A percentile compares a stretch with the other conserved stretches of the same genome.
Conservation (phyloP, 2,329 filamentous ascomycete genomes). For the Orbilia oligospora region DNA sequence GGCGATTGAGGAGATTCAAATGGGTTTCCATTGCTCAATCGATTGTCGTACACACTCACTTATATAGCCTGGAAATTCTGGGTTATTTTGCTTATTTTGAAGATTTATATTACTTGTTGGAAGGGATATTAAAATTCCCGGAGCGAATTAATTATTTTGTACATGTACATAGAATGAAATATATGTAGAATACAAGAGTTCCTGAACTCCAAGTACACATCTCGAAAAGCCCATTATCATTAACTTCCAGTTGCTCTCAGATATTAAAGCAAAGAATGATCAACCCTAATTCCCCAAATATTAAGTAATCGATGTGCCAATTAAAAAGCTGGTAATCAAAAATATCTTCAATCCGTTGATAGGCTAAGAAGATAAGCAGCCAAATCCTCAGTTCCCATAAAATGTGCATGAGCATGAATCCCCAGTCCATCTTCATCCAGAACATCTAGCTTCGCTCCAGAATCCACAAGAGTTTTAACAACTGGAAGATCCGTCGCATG, state of each 20-base stretch:
- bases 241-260: not conserved
- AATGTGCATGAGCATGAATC: conserved; percentile 54
- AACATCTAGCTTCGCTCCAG: conserved; percentile 40
- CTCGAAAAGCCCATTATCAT: not conserved
- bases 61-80: not conserved
- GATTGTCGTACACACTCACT: not conserved
- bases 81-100: not conserved
- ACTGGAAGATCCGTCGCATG: conserved; percentile 50
- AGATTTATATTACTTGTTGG: not conserved
- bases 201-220: not conserved
- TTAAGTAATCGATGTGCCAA: too few relatives aligned
- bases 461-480: conserved; percentile 27
- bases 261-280: not conserved
- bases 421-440: conserved; percentile 53
- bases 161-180: not conserved
- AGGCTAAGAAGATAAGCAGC: conserved; percentile 47
- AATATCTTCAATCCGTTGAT: conserved; percentile 19
- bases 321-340: too few relatives aligned
- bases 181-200: conserved; percentile 7
- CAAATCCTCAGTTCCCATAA: conserved; percentile 53
- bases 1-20: not conserved
- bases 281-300: too few relatives aligned
- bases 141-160: not conserved
- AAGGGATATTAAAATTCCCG: not conserved
- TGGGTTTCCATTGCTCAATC: not conserved